These are phyloP conservation scores for Ophiocordyceps robertsii DNA, from an alignment of 2,329 filamentous ascomycete species.

Conservation along the genomic window DNA sequence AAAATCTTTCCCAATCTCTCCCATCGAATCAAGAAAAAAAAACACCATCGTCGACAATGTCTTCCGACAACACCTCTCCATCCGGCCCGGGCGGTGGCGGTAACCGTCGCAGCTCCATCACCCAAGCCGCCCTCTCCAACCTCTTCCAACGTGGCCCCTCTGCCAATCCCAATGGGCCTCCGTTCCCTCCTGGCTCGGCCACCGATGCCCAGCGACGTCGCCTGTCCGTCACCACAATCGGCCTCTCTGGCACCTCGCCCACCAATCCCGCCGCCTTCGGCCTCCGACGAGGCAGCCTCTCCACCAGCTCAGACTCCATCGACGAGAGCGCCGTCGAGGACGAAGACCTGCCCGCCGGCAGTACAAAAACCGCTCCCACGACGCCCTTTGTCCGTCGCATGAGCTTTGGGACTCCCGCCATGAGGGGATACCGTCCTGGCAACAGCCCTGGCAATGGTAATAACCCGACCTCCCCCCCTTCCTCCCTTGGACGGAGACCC, in stretches of 20 bases:
- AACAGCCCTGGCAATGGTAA: slow-evolving; percentile 54
- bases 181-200: slow-evolving; percentile 30
- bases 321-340: slow-evolving; percentile 67
- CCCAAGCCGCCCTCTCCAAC: slow-evolving; percentile 40
- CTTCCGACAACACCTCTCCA: slow-evolving; percentile 20
- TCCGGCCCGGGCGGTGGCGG: slow-evolving; percentile 22
- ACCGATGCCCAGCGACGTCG: slow-evolving; percentile 51
- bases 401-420: slow-evolving; percentile 76
- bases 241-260: slow-evolving; percentile 60
- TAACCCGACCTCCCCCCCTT: slow-evolving; percentile 28
- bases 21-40: no score
- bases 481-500: slow-evolving; percentile 17
- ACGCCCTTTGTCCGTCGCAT: slow-evolving; percentile 74
- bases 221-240: slow-evolving; percentile 61
- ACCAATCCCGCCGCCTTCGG: slow-evolving; percentile 36
- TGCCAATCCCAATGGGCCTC: slow-evolving; percentile 25
- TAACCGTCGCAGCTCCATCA: slow-evolving; percentile 42
- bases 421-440: slow-evolving; percentile 40
- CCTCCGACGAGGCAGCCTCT: slow-evolving; percentile 53
- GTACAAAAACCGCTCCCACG: slow-evolving; percentile 43
- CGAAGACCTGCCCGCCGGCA: slow-evolving; percentile 38
- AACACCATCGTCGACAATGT: slow-evolving; percentile 2
- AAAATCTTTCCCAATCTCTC: no score
- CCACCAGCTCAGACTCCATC: slow-evolving; percentile 51
- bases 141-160: slow-evolving; percentile 47